These are phyloP conservation scores for Oryza glumipatula DNA, from an alignment of 176 grass and related monocot species.

Conservation along the genomic window DNA sequence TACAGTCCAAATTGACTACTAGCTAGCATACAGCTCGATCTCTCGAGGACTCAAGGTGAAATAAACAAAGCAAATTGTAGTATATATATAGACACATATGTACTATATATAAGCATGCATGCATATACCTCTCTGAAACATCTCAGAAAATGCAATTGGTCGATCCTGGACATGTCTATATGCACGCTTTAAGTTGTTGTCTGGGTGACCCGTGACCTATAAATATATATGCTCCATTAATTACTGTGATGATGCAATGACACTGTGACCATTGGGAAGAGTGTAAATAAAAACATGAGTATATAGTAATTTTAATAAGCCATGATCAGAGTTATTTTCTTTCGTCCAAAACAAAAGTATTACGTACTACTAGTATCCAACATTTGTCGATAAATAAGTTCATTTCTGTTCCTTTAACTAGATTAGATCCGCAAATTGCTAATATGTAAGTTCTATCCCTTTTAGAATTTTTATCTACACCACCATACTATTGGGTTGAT, in stretches of 20 bases:
- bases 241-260: neutral
- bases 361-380: no score
- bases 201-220: no score
- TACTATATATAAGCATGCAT: neutral
- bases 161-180: neutral
- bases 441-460: no score
- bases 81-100: neutral
- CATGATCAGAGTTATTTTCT: no score
- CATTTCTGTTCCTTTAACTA: no score
- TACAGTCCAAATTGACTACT: neutral
- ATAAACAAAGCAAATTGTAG: neutral
- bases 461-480: no score
- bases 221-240: neutral
- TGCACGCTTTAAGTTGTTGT: neutral
- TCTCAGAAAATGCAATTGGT: neutral
- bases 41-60: neutral
- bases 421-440: no score
- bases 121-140: neutral
- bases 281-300: neutral
- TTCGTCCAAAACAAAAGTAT: no score
- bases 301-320: no score
- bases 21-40: neutral
- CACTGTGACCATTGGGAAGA: neutral
- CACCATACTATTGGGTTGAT: no score
- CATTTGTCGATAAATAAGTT: no score